A percentile compares a stretch with the other conserved stretches of the same genome.
These are phyloP conservation scores for Pisolithus thermaeus DNA, from an alignment of 1,284 basidiomycete species.

Conservation along the genomic window DNA sequence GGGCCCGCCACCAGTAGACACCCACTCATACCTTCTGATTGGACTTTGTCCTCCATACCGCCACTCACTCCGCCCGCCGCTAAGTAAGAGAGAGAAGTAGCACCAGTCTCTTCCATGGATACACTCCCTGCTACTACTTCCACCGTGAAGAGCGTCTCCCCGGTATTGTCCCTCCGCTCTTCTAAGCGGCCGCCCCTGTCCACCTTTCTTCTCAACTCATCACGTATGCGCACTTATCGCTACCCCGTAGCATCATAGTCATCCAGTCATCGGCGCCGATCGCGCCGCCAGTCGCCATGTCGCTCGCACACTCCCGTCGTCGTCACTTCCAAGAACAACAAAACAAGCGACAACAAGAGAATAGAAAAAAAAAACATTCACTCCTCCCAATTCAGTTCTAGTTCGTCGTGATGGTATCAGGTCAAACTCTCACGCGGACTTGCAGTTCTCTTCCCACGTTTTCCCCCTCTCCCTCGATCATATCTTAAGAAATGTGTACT, in stretches of 20 bases:
- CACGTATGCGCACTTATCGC: conserved; percentile 4
- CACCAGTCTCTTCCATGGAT: conserved; percentile 25
- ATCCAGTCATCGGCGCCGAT: conserved; percentile 13
- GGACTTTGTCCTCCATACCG: conserved; percentile 9
- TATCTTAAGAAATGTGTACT: no score
- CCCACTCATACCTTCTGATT: conserved; percentile 21
- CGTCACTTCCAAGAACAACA: conserved; percentile 7
- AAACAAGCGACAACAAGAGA: no score
- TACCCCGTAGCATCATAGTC: conserved; percentile 9
- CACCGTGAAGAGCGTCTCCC: neutral
- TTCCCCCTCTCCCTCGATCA: neutral
- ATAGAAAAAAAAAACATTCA: neutral
- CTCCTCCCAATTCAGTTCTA: neutral
- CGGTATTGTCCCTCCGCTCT: neutral
- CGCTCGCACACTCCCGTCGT: conserved; percentile 7
- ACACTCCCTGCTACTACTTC: conserved; percentile 12
- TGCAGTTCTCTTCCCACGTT: neutral
- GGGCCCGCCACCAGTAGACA: conserved; percentile 25
- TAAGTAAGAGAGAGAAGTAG: neutral
- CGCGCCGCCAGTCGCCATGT: conserved; percentile 8
- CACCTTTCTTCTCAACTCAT: conserved; percentile 1
- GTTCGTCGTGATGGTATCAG: neutral
- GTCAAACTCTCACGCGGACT: neutral
- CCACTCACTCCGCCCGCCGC: conserved; percentile 11
- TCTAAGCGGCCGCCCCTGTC: neutral